These are phyloP conservation scores for Eragrostis curvula DNA, from an alignment of 176 grass and related monocot species.

Conservation along the genomic window DNA sequence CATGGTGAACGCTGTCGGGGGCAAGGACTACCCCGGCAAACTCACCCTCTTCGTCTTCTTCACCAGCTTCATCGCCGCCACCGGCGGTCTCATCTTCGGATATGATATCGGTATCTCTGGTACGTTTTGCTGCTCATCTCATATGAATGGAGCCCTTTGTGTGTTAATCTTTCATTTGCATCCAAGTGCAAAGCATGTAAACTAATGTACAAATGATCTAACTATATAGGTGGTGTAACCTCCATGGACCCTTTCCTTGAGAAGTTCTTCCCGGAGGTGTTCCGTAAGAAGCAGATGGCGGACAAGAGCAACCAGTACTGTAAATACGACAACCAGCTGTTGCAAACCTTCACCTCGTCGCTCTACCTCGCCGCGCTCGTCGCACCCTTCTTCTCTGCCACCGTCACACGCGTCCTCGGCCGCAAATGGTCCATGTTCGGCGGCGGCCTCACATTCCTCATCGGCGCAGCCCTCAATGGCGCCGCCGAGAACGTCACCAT, in stretches of 20 bases:
- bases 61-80: no score
- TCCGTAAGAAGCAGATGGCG: constrained; percentile 27
- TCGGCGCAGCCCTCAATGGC: constrained; percentile 60
- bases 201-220: no score
- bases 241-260: constrained; percentile 47
- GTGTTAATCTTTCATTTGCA: no score
- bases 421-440: constrained; percentile 76
- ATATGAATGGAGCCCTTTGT: no score
- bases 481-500: constrained; percentile 56
- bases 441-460: constrained; percentile 56
- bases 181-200: no score
- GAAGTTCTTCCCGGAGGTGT: constrained; percentile 73
- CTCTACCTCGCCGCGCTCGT: constrained; percentile 63
- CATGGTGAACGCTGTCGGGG: no score
- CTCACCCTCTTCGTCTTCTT: no score
- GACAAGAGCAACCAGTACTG: constrained; percentile 57
- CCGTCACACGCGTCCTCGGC: constrained; percentile 53
- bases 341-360: constrained; percentile 81
- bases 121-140: no score
- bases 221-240: constrained; percentile 58
- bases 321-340: constrained; percentile 67
- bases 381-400: constrained; percentile 49
- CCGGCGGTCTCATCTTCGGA: no score
- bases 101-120: no score
- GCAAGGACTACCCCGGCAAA: no score